phyloP scores from a whole-genome alignment of 1,284 basidiomycete genomes.

The Microbotryum scabiosae region DNA sequence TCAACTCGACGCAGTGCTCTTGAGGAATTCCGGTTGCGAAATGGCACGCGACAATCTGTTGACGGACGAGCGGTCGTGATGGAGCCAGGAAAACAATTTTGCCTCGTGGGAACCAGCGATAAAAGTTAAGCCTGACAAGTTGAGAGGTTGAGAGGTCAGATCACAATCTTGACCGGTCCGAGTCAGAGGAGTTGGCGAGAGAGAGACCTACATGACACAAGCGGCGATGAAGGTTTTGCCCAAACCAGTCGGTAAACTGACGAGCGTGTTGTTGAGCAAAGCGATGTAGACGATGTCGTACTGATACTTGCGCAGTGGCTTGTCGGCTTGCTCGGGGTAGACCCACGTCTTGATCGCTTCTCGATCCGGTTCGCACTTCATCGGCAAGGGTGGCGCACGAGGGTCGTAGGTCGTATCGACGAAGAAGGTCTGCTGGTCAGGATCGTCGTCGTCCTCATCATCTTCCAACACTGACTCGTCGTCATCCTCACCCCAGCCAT shows the following conservation, averaged over 20 bases:
- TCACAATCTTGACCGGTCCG: constrained; percentile 57
- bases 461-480: constrained; percentile 35
- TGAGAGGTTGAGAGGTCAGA: background rate
- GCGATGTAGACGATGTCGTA: constrained; percentile 83
- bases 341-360: constrained; percentile 81
- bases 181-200: background rate
- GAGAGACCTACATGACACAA: constrained; percentile 63
- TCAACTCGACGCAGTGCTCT: constrained; percentile 74
- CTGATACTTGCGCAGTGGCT: constrained; percentile 72
- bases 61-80: constrained; percentile 87
- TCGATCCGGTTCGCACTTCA: constrained; percentile 65
- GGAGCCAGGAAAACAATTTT: constrained; percentile 95
- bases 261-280: constrained; percentile 88
- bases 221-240: constrained; percentile 99
- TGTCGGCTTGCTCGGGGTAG: constrained; percentile 80
- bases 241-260: constrained; percentile 88
- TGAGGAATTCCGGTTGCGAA: constrained; percentile 89
- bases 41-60: constrained; percentile 91
- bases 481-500: constrained; percentile 32
- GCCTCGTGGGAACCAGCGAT: constrained; percentile 86
- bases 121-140: constrained; percentile 41
- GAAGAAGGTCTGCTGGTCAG: constrained; percentile 8
- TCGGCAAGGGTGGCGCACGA: constrained; percentile 53
- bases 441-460: constrained; percentile 34
- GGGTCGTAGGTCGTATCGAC: constrained; percentile 33